A percentile compares a stretch with the other conserved stretches of the same genome.
Conservation (phyloP, 805 yeast species). For the Candida maesae region DNA sequence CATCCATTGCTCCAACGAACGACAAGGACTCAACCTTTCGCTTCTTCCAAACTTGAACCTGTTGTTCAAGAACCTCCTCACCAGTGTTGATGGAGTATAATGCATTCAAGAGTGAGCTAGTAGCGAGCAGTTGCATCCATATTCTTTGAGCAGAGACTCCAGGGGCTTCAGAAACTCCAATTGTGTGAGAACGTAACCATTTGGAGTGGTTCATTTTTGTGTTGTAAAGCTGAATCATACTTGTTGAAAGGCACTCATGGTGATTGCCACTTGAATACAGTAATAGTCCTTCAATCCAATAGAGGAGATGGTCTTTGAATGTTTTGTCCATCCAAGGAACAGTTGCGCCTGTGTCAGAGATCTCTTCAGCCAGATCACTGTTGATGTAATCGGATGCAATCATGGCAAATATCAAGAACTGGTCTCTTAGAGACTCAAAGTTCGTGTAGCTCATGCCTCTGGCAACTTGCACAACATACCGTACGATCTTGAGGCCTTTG, state of each 20-base stretch:
- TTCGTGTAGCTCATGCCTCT: conserved; percentile 37
- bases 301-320: conserved; percentile 12
- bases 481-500: conserved; percentile 35
- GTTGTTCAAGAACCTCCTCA: not conserved
- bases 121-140: conserved; percentile 42
- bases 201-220: not conserved
- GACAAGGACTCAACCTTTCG: conserved; percentile 30
- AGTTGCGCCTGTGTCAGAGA: conserved; percentile 18
- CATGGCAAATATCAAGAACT: conserved; percentile 43
- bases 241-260: conserved; percentile 1
- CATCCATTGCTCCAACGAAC: conserved; percentile 22
- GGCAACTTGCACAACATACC: conserved; percentile 36
- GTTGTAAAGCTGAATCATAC: conserved; percentile 16
- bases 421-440: conserved; percentile 39
- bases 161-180: conserved; percentile 11
- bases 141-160: conserved; percentile 17
- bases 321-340: conserved; percentile 1
- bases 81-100: conserved; percentile 4
- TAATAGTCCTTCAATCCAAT: conserved; percentile 16
- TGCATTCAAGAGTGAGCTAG: conserved; percentile 28
- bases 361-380: conserved; percentile 21
- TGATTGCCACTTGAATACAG: conserved; percentile 1
- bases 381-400: conserved; percentile 39
- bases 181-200: conserved; percentile 28
- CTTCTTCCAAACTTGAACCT: conserved; percentile 20